Evolutionary conservation across 805 yeast species (phyloP).

Genomic region (Saturnispora besseyi): DNA sequence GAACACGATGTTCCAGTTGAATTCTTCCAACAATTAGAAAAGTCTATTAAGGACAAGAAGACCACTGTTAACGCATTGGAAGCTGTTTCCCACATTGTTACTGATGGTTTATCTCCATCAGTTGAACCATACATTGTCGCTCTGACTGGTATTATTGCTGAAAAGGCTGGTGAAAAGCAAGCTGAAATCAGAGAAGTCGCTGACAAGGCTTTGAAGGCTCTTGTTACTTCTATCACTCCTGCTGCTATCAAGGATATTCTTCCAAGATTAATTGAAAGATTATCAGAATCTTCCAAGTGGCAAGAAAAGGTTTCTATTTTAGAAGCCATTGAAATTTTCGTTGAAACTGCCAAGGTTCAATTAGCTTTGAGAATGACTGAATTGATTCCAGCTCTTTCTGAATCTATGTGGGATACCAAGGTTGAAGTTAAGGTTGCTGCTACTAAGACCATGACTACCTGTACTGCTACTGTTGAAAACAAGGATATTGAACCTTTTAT

Average conservation of each 20-base stretch:
- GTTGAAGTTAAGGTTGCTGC: slow-evolving; percentile 96
- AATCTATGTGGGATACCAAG: slow-evolving; percentile 99
- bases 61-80: slow-evolving; percentile 71
- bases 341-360: slow-evolving; percentile 91
- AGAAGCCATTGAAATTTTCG: slow-evolving; percentile 76
- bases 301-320: slow-evolving; percentile 92
- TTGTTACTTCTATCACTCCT: slow-evolving; percentile 82
- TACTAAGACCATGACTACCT: slow-evolving; percentile 87
- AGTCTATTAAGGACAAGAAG: slow-evolving; percentile 77
- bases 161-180: slow-evolving; percentile 87
- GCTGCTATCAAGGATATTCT: slow-evolving; percentile 83
- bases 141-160: slow-evolving; percentile 60
- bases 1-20: slow-evolving; percentile 96
- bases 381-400: slow-evolving; percentile 95
- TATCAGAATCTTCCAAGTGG: slow-evolving; percentile 83
- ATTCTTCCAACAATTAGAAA: slow-evolving; percentile 71
- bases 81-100: slow-evolving; percentile 80
- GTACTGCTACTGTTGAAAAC: slow-evolving; percentile 97
- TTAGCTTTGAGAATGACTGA: slow-evolving; percentile 99
- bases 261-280: slow-evolving; percentile 66
- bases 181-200: slow-evolving; percentile 67
- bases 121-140: slow-evolving; percentile 93
- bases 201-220: slow-evolving; percentile 62
- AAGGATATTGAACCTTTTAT: slow-evolving; percentile 99
- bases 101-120: slow-evolving; percentile 74